Percentiles rank a stretch among this genome's conserved stretches.
Conservation (phyloP, 805 yeast genomes). For the Candida odintsovae region DNA sequence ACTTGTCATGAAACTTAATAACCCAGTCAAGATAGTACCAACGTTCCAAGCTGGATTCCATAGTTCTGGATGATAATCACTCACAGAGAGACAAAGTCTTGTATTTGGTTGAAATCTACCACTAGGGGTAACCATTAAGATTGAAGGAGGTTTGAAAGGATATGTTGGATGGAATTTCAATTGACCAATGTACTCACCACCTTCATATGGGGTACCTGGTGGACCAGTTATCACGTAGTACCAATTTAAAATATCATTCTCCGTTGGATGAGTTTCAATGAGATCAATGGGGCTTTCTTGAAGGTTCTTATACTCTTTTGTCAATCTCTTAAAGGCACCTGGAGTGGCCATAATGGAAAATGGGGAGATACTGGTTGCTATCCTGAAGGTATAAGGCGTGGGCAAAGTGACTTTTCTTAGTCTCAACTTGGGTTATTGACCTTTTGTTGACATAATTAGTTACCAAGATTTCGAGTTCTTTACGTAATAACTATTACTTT, state of each 20-base stretch:
- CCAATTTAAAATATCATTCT: conserved; percentile 84
- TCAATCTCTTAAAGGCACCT: conserved; percentile 43
- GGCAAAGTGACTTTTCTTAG: too few relatives aligned
- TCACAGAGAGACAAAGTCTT: conserved; percentile 77
- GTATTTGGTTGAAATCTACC: conserved; percentile 78
- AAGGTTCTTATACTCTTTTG: conserved; percentile 76
- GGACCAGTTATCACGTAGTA: conserved; percentile 91
- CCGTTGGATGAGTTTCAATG: conserved; percentile 78
- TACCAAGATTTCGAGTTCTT: too few relatives aligned
- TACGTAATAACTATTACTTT: too few relatives aligned
- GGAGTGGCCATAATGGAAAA: conserved; percentile 29
- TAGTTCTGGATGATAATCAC: conserved; percentile 87
- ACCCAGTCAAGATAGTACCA: conserved; percentile 76
- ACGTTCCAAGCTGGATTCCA: conserved; percentile 98
- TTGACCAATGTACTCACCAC: conserved; percentile 87
- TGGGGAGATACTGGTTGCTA: too few relatives aligned
- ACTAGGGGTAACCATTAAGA: conserved; percentile 81
- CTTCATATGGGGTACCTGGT: conserved; percentile 77
- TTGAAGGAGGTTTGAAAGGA: conserved; percentile 87
- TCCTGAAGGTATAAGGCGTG: too few relatives aligned
- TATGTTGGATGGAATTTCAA: conserved; percentile 74
- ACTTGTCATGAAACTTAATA: conserved; percentile 86
- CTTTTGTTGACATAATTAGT: too few relatives aligned
- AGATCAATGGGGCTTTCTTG: conserved; percentile 76
- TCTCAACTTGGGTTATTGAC: too few relatives aligned